Evolutionary conservation across 306 rosid species (phyloP).

Genomic region (Potentilla sterilis): DNA sequence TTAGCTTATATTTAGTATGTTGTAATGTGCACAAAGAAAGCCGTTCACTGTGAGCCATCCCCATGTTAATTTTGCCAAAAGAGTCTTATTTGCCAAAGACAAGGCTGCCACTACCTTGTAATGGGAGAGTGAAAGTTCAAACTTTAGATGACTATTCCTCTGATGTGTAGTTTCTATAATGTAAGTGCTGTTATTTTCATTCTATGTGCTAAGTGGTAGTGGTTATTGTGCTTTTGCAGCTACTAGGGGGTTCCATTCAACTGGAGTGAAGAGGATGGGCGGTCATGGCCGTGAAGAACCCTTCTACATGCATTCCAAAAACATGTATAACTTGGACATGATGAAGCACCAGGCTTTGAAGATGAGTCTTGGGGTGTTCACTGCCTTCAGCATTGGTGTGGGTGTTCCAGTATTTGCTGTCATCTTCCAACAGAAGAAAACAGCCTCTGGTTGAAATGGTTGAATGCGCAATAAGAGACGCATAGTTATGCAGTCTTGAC

Average conservation of each 20-base stretch:
- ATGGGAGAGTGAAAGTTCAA: neutral
- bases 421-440: conserved; percentile 33
- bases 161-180: neutral
- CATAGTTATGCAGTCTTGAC: conserved; percentile 1
- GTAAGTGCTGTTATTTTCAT: neutral
- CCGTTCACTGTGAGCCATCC: neutral
- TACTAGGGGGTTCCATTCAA: conserved; percentile 33
- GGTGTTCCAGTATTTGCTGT: conserved; percentile 31
- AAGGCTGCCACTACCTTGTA: neutral
- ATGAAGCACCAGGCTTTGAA: conserved; percentile 33
- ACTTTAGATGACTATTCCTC: neutral
- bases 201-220: neutral
- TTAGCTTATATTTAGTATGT: neutral
- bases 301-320: conserved; percentile 35
- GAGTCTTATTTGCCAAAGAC: neutral
- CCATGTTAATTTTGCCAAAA: neutral
- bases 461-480: conserved; percentile 21
- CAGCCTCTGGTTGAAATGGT: conserved; percentile 31
- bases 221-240: conserved; percentile 19
- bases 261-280: conserved; percentile 40
- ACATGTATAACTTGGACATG: conserved; percentile 42
- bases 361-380: conserved; percentile 31
- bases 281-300: conserved; percentile 43
- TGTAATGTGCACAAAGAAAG: neutral
- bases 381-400: conserved; percentile 36